Base-by-base conservation (phyloP, 2,329 filamentous ascomycete genomes). In the Metarhizium sp. region DNA sequence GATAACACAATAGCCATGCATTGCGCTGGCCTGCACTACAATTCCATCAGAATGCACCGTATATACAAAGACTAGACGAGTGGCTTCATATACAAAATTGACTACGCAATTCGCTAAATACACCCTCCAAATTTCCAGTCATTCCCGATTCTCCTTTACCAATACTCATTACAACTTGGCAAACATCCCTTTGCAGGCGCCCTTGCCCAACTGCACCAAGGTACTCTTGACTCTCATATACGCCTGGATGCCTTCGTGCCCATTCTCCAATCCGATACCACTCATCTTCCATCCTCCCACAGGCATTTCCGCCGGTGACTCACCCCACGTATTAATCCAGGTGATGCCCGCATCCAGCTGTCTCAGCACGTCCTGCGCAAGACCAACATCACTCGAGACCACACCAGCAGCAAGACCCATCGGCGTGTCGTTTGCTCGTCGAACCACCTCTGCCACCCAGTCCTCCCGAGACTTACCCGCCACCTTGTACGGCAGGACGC, bases 241-340 rank as follows among this genome's bases (percentile, higher is more conserved):
- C 3, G 88, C 86, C 69, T 88, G 85, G 54, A 96, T 78, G 0
- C 90, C 90, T 63, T 80, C 82, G 57, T 84, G 77, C 3, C 90
- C 91, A 69, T 96, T 96, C 77, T 95, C 90, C 2, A 95, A 85
- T 0, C 90, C 90, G 10, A 95, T 73, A 38, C 91, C 91, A 67
- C 90, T 95, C 78, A 88, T 80, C 76, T 95, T 95, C 91, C 90
- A 95, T 0, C 90, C 90, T 10, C 90, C 90, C 0, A 95, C 90
- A 2, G 87, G 87, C 91, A 95, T 95, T 75, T 95, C 90, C 0
- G 91, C 89, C 0, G 90, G 90, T 51, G 81, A 86, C 74, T 95
- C 90, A n/a, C 91, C 90, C 91, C 91, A 95, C 0, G 88, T 91
- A 69, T 95, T 95, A 53, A 95, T 79, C 90, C 90, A 95, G 1